Percentiles rank a stretch among this genome's conserved stretches.
Conservation (phyloP, 164 flowering plant genomes). For the Liquidambar formosana region DNA sequence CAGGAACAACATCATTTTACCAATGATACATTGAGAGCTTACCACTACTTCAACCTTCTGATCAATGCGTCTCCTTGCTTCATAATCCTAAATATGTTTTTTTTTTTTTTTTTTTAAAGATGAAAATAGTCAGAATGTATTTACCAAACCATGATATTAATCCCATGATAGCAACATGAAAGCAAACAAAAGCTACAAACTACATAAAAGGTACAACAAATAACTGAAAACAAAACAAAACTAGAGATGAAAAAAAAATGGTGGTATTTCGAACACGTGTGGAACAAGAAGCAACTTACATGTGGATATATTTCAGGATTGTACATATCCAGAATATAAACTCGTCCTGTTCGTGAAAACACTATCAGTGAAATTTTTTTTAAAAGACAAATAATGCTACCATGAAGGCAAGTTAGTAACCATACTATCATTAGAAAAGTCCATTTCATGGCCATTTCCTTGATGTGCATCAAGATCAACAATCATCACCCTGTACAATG, state of each 20-base stretch:
- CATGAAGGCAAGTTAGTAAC: conserved; percentile 6
- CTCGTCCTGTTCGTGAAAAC: conserved; percentile 59
- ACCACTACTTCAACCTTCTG: conserved; percentile 87
- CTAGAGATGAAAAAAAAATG: background rate
- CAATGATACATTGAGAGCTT: conserved; percentile 13
- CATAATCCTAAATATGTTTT: conserved; percentile 53
- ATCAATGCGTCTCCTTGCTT: conserved; percentile 65
- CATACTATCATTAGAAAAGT: conserved; percentile 79
- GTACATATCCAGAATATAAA: conserved; percentile 87
- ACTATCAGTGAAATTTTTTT: conserved; percentile 11
- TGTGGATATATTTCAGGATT: conserved; percentile 85
- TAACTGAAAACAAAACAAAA: background rate
- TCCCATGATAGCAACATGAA: background rate
- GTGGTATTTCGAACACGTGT: too few species aligned
- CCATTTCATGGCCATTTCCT: conserved; percentile 96
- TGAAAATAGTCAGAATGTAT: background rate
- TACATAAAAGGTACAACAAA: background rate
- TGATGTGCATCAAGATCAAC: conserved; percentile 99
- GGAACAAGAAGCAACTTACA: conserved; percentile 42
- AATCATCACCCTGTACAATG: conserved; percentile 78
- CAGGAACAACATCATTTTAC: background rate
- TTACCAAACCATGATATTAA: too few species aligned
- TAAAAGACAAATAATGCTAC: background rate
- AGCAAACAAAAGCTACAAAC: background rate
- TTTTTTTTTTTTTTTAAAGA: background rate